Base-by-base conservation (phyloP, 169 alveolate species). In the Plasmodium gonderi region DNA sequence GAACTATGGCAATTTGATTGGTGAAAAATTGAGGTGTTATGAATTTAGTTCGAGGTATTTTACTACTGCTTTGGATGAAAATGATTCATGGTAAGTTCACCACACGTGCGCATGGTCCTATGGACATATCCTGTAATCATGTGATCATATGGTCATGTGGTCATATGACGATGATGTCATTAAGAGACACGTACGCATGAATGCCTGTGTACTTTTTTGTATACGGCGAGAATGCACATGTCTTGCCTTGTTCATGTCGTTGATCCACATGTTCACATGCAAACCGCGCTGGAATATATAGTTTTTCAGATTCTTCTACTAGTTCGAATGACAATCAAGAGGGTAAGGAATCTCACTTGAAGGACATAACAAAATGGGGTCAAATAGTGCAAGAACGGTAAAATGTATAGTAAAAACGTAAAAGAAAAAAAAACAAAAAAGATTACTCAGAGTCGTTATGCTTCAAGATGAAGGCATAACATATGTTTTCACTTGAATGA, bases 361-460 rank as follows among this genome's bases (percentile, higher is more conserved):
- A 65, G 64, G 92, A 85, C 47, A 85, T 85, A 72, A 85, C 92
- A 26, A n/a, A 75, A 85, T 38, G 51, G 23, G 47, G 40, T 31
- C 23, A 81, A 67, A 12, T 11, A 12, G 23, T 44, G 38, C 9
- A 11, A 80, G 40, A 8, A 49, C 2, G 65, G 7, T 33, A 31
- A 23, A 33, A 38, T 42, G 47, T 14, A 14, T 12, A 17, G 51
- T 20, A 51, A 20, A 29, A 79, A 51, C 44, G 26, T 54, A 77
- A 77, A 77, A 77, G 6, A 45, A 40, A 8, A 45, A 45, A 33
- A 17, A 76, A 76, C 12, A 76, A 38, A 75, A 75, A 75, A 20
- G 14, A 23, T 11, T 29, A 31, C 51, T 14, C 14, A 69, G 23
- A 12, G 42, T 2, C 29, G 3, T 69, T 69, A n/a, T 60, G 12